Percentiles rank a stretch among this genome's conserved stretches.
Evolutionary conservation across 805 yeast genomes (phyloP).

Genomic region (Zygoascus biomembranicola): DNA sequence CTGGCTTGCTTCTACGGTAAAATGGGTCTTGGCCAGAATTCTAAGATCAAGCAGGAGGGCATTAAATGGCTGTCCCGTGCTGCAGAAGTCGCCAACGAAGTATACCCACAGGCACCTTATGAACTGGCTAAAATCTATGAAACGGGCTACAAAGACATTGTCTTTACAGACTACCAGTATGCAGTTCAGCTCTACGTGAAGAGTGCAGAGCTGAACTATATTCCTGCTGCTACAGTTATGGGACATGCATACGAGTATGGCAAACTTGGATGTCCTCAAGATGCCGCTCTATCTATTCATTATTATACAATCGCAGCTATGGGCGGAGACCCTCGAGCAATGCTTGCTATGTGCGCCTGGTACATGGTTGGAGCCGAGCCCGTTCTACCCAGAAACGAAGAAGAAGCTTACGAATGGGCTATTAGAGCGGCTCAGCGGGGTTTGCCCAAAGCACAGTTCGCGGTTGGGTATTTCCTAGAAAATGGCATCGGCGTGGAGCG

Average conservation of each 20-base stretch:
- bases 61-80: slow-evolving; percentile 91
- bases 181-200: slow-evolving; percentile 80
- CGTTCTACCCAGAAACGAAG: slow-evolving; percentile 65
- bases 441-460: slow-evolving; percentile 73
- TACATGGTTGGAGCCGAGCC: slow-evolving; percentile 87
- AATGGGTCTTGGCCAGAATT: slow-evolving; percentile 65
- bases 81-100: slow-evolving; percentile 69
- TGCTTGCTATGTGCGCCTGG: slow-evolving; percentile 96
- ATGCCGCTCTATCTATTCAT: slow-evolving; percentile 78
- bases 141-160: slow-evolving; percentile 76
- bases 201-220: slow-evolving; percentile 82
- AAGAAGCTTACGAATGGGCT: slow-evolving; percentile 94
- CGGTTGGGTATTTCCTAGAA: slow-evolving; percentile 76
- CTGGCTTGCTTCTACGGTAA: slow-evolving; percentile 73
- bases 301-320: slow-evolving; percentile 88
- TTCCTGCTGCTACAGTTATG: slow-evolving; percentile 67
- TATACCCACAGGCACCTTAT: slow-evolving; percentile 88
- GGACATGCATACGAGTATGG: slow-evolving; percentile 85
- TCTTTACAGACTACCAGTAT: slow-evolving; percentile 74
- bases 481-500: slow-evolving; percentile 78
- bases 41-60: slow-evolving; percentile 72
- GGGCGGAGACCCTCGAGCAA: slow-evolving; percentile 79
- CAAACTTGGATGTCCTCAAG: slow-evolving; percentile 56
- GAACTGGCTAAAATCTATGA: slow-evolving; percentile 82
- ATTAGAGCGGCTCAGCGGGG: slow-evolving; percentile 71